Base-by-base conservation (phyloP, 371 early-diverging fungal species). In the Mortierella sp. region DNA sequence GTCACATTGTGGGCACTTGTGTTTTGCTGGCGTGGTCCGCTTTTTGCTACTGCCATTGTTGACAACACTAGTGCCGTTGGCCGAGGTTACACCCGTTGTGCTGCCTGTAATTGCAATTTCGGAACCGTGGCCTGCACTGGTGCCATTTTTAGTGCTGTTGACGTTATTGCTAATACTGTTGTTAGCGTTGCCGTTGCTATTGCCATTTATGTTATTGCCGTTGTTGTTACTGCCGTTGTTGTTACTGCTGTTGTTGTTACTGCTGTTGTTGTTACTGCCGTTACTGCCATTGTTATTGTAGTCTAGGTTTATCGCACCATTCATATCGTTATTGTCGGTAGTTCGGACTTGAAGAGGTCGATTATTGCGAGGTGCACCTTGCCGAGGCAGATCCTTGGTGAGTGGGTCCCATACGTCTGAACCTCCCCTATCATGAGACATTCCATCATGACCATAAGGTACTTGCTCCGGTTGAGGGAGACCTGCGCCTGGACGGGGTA, bases 1-100 rank as follows among this genome's bases (percentile, higher is more conserved):
- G 67, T 65, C 83, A 69, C 94, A 95, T 53, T 77, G 77, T 59
- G 83, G 82, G 58, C 86, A 86, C 57, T 85, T 84, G 72, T 88
- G 88, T 70, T 81, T 83, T 47, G 85, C 79, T 22, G 79, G 71
- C 3, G 79, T 79, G 16, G 79, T 79, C 28, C 79, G 32, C 71
- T 79, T 79, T 55, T 79, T 79, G 61, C 78, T 77, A 57, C 72
- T 77, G 5, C 74, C 79, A 50, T 79, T 74, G 38, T 79, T 74
- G 57, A 74, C 79, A 10, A 55, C 28, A 11, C 15, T 55, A 3
- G 55, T 7, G 22, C 28, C 9, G 21, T 40, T 60, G 28, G 28
- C 63, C 36, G 55, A 21, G 19, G 21, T 63, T 16, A 19, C 24
- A 6, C 43, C 28, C 6, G 45, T 16, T 24, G 38, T 36, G 5